These are phyloP conservation scores for Plantago coronopus DNA, from an alignment of 305 asterid species.

Conservation along the genomic window DNA sequence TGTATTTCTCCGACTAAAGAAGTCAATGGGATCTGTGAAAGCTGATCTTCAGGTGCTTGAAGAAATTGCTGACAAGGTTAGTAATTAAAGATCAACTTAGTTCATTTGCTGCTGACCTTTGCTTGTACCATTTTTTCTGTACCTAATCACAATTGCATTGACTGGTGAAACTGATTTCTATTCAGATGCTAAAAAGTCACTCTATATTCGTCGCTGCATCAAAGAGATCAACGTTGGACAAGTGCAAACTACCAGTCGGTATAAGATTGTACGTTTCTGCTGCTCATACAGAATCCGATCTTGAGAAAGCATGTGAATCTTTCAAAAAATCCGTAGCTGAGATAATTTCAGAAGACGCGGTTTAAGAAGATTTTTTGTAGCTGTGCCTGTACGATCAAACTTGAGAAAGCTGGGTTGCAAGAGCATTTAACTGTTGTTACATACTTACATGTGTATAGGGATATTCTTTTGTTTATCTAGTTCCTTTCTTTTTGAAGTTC, in stretches of 20 bases:
- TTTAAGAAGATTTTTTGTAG: too few species aligned
- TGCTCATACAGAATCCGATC: constrained; percentile 62
- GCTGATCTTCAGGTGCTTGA: constrained; percentile 73
- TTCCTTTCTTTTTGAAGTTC: too few species aligned
- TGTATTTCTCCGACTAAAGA: constrained; percentile 58
- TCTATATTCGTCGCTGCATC: constrained; percentile 58
- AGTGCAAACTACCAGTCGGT: constrained; percentile 72
- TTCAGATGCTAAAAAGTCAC: constrained; percentile 71
- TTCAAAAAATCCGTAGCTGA: constrained; percentile 42
- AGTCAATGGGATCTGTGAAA: constrained; percentile 58
- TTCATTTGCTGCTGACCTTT: neutral
- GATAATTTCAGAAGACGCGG: constrained; percentile 24
- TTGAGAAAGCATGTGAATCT: constrained; percentile 58
- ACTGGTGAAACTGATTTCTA: constrained; percentile 6
- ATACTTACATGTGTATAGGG: too few species aligned
- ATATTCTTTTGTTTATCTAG: too few species aligned
- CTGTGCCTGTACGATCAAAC: neutral
- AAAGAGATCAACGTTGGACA: constrained; percentile 68
- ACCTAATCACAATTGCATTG: neutral
- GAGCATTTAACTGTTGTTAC: too few species aligned
- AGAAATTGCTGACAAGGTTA: constrained; percentile 63
- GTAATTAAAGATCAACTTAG: constrained; percentile 15
- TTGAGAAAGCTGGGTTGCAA: too few species aligned
- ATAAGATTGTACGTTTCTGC: constrained; percentile 63
- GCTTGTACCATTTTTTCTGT: neutral